phyloP scores from a whole-genome alignment of 345 rosid species.

The Punica granatum region DNA sequence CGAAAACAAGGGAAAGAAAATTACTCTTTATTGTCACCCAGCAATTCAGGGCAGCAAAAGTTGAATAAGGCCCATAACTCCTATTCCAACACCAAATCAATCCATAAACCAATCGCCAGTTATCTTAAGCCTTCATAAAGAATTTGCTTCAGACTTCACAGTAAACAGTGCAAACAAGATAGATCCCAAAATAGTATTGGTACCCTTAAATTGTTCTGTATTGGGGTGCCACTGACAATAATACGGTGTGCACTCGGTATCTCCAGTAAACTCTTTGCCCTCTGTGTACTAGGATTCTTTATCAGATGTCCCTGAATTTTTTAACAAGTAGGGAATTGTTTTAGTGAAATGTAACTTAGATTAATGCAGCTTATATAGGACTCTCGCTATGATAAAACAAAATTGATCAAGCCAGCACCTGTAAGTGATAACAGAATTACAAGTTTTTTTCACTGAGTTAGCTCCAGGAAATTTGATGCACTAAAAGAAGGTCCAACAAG shows the following conservation, averaged over 20 bases:
- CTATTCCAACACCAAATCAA: conserved; percentile 26
- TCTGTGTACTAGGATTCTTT: conserved; percentile 91
- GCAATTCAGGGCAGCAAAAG: conserved; percentile 82
- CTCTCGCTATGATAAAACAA: neutral
- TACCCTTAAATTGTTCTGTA: conserved; percentile 97
- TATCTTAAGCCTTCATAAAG: neutral
- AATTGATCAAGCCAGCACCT: neutral
- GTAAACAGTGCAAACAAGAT: neutral
- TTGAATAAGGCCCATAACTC: conserved; percentile 96
- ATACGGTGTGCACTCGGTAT: conserved; percentile 90
- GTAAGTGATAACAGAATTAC: neutral
- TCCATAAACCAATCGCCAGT: conserved; percentile 7
- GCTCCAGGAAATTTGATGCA: neutral
- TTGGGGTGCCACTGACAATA: conserved; percentile 88
- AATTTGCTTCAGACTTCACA: conserved; percentile 4
- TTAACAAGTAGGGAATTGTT: neutral
- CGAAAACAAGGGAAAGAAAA: conserved; percentile 12
- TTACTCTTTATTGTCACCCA: conserved; percentile 84
- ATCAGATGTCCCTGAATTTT: conserved; percentile 82
- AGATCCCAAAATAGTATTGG: conserved; percentile 14
- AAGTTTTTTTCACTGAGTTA: neutral
- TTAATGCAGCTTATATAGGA: neutral
- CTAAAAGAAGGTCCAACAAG: neutral
- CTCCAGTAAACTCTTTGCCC: conserved; percentile 96
- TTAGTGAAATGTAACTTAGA: neutral